These are phyloP conservation scores for Clarkia xantiana DNA, from an alignment of 345 rosid species.

Conservation along the genomic window DNA sequence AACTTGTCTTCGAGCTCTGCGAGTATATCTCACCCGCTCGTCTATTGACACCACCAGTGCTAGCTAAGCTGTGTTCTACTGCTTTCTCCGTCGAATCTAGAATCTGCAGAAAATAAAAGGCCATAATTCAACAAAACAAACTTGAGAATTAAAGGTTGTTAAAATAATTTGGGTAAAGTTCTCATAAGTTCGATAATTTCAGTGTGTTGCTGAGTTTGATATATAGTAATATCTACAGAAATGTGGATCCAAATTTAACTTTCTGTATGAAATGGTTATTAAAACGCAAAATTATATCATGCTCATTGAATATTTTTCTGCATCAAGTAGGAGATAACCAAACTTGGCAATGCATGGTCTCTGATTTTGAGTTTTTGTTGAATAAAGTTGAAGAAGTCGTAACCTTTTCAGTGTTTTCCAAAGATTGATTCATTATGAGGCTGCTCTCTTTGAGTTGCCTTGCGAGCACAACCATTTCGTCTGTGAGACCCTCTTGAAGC, in stretches of 20 bases:
- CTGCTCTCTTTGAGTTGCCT: constrained; percentile 76
- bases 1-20: constrained; percentile 58
- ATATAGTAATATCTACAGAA: neutral
- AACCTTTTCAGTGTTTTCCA: constrained; percentile 65
- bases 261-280: too few relatives aligned
- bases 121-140: neutral
- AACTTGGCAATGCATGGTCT: too few relatives aligned
- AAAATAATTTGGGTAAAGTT: neutral
- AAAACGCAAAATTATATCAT: too few relatives aligned
- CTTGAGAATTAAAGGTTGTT: neutral
- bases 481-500: constrained; percentile 75
- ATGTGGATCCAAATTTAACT: neutral
- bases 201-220: neutral
- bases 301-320: too few relatives aligned
- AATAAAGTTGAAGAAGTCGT: too few relatives aligned
- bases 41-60: constrained; percentile 60
- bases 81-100: constrained; percentile 83
- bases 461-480: constrained; percentile 94
- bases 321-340: too few relatives aligned
- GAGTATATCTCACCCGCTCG: constrained; percentile 53
- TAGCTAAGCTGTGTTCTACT: constrained; percentile 77
- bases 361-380: too few relatives aligned
- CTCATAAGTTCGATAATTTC: neutral
- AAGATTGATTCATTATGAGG: constrained; percentile 65
- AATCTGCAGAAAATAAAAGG: constrained; percentile 27